Evolutionary conservation across 2,329 filamentous ascomycete genomes (phyloP).

Genomic region (Penicillium paneum): DNA sequence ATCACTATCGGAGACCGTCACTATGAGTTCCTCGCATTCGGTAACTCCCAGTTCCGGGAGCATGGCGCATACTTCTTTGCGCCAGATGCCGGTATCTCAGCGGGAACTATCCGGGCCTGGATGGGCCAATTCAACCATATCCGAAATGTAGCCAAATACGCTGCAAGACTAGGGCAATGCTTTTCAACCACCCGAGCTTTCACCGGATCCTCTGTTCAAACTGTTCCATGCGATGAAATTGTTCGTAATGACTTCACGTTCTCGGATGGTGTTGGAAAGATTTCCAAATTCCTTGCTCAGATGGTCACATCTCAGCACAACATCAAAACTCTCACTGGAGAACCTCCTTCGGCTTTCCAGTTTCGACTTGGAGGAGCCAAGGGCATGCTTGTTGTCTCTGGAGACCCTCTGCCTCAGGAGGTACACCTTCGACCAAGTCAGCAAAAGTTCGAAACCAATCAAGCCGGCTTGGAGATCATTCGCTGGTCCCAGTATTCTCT

Average conservation of each 20-base stretch:
- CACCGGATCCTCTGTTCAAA: slow-evolving; percentile 57
- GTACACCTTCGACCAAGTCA: slow-evolving; percentile 82
- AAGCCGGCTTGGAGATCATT: slow-evolving; percentile 79
- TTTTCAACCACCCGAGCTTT: slow-evolving; percentile 89
- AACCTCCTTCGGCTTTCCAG: slow-evolving; percentile 77
- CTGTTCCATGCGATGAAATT: slow-evolving; percentile 66
- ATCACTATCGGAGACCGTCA: slow-evolving; percentile 76
- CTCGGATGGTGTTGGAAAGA: slow-evolving; percentile 88
- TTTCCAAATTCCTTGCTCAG: slow-evolving; percentile 73
- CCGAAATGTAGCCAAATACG: slow-evolving; percentile 79
- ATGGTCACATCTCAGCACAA: slow-evolving; percentile 70
- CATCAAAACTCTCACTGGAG: slow-evolving; percentile 51
- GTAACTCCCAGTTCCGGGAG: slow-evolving; percentile 91
- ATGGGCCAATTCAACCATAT: slow-evolving; percentile 87
- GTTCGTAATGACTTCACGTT: slow-evolving; percentile 68
- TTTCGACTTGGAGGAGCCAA: slow-evolving; percentile 92
- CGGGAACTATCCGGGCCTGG: slow-evolving; percentile 73
- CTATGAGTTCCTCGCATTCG: slow-evolving; percentile 89
- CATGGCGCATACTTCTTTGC: slow-evolving; percentile 92
- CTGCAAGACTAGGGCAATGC: slow-evolving; percentile 85
- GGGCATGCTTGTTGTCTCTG: slow-evolving; percentile 76
- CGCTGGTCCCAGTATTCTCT: slow-evolving; percentile 71
- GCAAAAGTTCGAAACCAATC: slow-evolving; percentile 73
- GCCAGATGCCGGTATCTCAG: slow-evolving; percentile 62
- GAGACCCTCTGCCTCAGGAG: slow-evolving; percentile 62